Base-by-base conservation (phyloP, 2,329 filamentous ascomycete genomes). In the Paecilomyces niveus region DNA sequence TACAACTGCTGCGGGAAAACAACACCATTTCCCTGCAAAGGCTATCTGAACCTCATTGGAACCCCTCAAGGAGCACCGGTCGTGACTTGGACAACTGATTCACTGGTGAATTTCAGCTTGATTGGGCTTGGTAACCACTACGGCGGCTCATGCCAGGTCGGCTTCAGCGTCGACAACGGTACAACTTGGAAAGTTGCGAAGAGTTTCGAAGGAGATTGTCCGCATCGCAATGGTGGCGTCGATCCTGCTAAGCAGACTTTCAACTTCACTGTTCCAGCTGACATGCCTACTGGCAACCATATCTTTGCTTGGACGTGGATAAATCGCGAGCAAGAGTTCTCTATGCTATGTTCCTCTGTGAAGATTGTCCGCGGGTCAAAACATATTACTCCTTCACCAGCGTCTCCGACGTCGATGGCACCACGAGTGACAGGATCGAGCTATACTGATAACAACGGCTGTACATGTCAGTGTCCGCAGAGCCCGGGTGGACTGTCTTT, bases 251-350 rank as follows among this genome's bases (percentile, higher is more conserved):
- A 70, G 5, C 78, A 80, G 61, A 70, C 69, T 9, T 81, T 80
- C 64, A 70, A 75, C 45, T 78, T 81, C 65, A 73, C 66, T 4
- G 72, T 80, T 3, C 78, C 78, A 0, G 67, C 62, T 13, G 77
- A 79, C 55, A 67, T 80, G 58, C 73, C 73, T 2, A 58, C 67
- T 4, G 78, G 77, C 8, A 64, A 74, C 6, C 74, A 72, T 11
- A 62, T 80, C 15, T 80, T 80, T 59, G 73, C 72, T 1, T 80
- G 65, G 78, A 74, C 74, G 1, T 80, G 78, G 78, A 66, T 78
- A 53, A 80, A 80, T 56, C 74, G 78, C 26, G 77, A 80, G 64
- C 69, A 76, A 56, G 77, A 79, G 59, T 71, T 75, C 59, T 76
- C 74, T 61, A 76, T 76, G 72, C 76, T 75, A 56, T 81, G 78